Evolutionary conservation across 2,329 filamentous ascomycete species (phyloP), one percentile per base, ranked within the genome.

Genomic region (Sporothrix brunneoviolacea): DNA sequence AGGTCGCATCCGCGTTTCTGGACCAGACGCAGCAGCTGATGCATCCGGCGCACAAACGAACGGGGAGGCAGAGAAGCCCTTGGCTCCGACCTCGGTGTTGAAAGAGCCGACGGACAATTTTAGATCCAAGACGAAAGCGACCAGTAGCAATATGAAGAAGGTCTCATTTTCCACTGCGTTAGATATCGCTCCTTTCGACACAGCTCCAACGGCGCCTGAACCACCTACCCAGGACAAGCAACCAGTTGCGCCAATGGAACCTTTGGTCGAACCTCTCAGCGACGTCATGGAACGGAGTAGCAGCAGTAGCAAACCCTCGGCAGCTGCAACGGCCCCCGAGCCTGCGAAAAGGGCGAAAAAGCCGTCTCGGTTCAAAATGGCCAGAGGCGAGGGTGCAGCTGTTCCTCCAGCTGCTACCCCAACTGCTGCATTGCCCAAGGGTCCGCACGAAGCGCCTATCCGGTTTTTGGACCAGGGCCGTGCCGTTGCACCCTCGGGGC

Each of bases 101-200:
- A 54, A 54, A 18, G 28, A 48, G 35, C 30, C 52, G 18, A 49
- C 45, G 8, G 27, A 43, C 3, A 52, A 33, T 13, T 41, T 44
- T 44, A 36, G 33, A 16, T 46, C 35, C 35, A 48, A 44, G 33
- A 12, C 21, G 30, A 53, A 53, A 24, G 33, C 44, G 4, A 28
- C 40, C 1, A 32, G 59, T 18, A 37, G 27, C 36, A 44, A 52
- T 15, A 78, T 76, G 62, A 95, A 93, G 69, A 83, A 79, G 15
- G 90, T 95, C 22, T 80, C 84, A n/a, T 95, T 95, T 66, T 84
- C 89, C 2, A 71, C 83, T 30, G 74, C 75, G 6, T 70, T 95
- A 30, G 87, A 93, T 59, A 82, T 94, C 55, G 83, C 86, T 41
- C 61, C 55, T 19, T 4, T n/a, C 4, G 39, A 28, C 27, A 18